phyloP scores from a whole-genome alignment of 23 red algal species.

The Gracilariopsis chorda region DNA sequence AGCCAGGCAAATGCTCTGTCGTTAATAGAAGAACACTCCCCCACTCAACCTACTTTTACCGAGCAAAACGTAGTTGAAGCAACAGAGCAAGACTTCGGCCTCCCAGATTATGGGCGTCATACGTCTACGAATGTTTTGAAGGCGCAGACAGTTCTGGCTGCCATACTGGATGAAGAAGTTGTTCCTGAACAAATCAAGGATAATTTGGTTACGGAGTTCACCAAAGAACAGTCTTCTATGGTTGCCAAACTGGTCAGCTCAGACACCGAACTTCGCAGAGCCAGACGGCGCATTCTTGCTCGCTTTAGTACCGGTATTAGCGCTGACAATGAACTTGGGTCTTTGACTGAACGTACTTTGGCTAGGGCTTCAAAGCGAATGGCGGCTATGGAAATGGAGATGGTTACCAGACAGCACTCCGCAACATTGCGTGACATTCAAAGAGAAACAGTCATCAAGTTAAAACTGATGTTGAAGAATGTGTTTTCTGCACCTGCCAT shows the following conservation, averaged over 20 bases:
- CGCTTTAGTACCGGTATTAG: conserved; percentile 28
- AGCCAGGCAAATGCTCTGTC: conserved; percentile 15
- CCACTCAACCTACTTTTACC: background rate
- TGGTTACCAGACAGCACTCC: conserved; percentile 25
- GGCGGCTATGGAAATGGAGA: conserved; percentile 56
- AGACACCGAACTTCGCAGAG: conserved; percentile 43
- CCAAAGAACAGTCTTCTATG: conserved; percentile 43
- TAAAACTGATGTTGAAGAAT: conserved; percentile 36
- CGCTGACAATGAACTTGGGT: background rate
- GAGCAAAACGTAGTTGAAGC: conserved; percentile 38
- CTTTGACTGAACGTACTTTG: conserved; percentile 23
- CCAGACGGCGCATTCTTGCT: conserved; percentile 16
- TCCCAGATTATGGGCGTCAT: conserved; percentile 12
- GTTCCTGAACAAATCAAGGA: conserved; percentile 42
- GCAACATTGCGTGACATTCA: conserved; percentile 26
- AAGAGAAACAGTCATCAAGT: conserved; percentile 1
- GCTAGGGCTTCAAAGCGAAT: conserved; percentile 17
- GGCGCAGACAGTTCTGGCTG: conserved; percentile 44
- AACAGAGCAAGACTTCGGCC: conserved; percentile 22
- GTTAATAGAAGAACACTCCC: background rate
- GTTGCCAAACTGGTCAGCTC: conserved; percentile 2
- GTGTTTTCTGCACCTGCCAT: background rate
- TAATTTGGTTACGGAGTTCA: conserved; percentile 37
- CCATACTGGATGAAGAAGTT: conserved; percentile 35
- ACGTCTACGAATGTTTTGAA: background rate